Evolutionary conservation across 2,329 filamentous ascomycete species (phyloP).

Genomic region (Paecilomyces fulvus): DNA sequence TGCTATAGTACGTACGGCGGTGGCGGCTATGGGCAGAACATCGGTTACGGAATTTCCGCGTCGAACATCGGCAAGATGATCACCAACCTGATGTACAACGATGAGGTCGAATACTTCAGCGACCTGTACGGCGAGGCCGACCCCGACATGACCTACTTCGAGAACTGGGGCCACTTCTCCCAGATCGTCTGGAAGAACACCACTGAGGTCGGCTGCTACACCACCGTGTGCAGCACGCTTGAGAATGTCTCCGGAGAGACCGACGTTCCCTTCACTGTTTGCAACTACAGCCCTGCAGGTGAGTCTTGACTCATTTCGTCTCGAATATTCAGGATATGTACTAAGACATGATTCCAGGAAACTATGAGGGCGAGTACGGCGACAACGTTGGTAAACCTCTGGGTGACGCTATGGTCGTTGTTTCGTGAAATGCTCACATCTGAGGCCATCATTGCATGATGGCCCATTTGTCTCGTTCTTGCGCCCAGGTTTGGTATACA

Average conservation of each 20-base stretch:
- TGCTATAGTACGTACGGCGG: conserved; percentile 41
- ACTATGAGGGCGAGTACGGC: conserved; percentile 46
- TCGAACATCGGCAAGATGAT: conserved; percentile 58
- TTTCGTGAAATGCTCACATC: background rate
- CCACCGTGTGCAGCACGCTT: conserved; percentile 36
- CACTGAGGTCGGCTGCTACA: conserved; percentile 55
- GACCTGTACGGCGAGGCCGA: conserved; percentile 49
- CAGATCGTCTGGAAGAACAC: conserved; percentile 65
- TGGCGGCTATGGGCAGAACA: conserved; percentile 81
- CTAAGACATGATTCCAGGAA: conserved; percentile 33
- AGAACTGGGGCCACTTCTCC: conserved; percentile 64
- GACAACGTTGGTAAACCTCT: conserved; percentile 42
- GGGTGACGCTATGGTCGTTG: conserved; percentile 16
- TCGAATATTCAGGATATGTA: background rate
- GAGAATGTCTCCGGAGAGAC: conserved; percentile 33
- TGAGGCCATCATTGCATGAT: background rate
- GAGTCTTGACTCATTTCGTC: conserved; percentile 26
- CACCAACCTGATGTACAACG: conserved; percentile 83
- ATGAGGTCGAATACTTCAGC: conserved; percentile 55
- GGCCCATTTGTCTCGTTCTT: background rate
- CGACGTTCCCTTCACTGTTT: conserved; percentile 67
- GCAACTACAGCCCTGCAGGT: conserved; percentile 76
- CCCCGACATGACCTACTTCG: conserved; percentile 56
- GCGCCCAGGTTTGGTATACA: background rate
- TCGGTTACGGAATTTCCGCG: conserved; percentile 59